Evolutionary conservation across 2,329 filamentous ascomycete genomes (phyloP).

Genomic region (Xylaria arbuscula): DNA sequence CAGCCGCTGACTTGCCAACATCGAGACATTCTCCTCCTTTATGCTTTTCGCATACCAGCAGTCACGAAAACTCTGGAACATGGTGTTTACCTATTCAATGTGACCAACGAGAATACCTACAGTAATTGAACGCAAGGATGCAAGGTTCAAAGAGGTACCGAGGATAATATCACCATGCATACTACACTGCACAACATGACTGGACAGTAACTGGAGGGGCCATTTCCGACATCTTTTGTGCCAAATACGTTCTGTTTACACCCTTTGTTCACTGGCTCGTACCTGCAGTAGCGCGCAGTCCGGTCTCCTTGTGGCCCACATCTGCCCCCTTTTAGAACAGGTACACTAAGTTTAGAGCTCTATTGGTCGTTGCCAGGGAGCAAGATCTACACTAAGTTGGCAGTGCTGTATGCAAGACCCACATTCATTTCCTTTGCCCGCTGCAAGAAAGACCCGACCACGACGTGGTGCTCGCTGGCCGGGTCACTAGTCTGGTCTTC

Average conservation of each 20-base stretch:
- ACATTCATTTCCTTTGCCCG: slow-evolving; percentile 39
- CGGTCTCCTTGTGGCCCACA: slow-evolving; percentile 21
- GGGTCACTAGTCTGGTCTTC: slow-evolving; percentile 10
- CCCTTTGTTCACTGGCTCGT: slow-evolving; percentile 37
- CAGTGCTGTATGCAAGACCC: slow-evolving; percentile 28
- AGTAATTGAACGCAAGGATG: neutral
- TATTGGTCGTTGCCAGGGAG: slow-evolving; percentile 37
- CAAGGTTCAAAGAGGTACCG: no score
- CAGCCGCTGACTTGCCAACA: slow-evolving; percentile 14
- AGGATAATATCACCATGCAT: no score
- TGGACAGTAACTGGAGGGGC: slow-evolving; percentile 3
- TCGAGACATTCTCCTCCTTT: slow-evolving; percentile 18
- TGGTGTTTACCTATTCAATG: neutral
- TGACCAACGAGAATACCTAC: neutral
- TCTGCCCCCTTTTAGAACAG: slow-evolving; percentile 34
- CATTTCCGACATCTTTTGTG: neutral
- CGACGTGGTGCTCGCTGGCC: slow-evolving; percentile 27
- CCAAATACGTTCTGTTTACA: slow-evolving; percentile 6
- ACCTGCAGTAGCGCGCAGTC: slow-evolving; percentile 30
- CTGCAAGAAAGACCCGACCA: neutral
- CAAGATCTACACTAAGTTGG: slow-evolving; percentile 31
- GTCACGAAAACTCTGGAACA: neutral
- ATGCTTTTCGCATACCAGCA: neutral
- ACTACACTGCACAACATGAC: neutral
- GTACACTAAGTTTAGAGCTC: neutral